A percentile compares a stretch with the other conserved stretches of the same genome.
Conservation (phyloP, 495 filamentous ascomycete species). For the Aspergillus hancockii region DNA sequence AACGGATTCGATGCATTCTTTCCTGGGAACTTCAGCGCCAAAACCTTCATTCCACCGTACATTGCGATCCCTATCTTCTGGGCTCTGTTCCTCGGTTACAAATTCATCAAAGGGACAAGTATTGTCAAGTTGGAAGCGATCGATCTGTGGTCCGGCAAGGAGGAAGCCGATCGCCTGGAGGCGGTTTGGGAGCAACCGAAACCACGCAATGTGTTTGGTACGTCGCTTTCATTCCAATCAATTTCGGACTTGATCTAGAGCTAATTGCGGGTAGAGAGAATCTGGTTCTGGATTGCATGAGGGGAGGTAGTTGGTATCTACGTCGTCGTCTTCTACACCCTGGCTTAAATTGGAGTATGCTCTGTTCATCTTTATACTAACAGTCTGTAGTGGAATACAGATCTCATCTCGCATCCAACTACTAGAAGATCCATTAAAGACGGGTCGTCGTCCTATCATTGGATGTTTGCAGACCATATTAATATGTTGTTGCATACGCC, state of each 20-base stretch:
- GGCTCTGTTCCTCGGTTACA: conserved; percentile 54
- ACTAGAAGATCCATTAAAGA: too few species aligned
- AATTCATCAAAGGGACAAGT: conserved; percentile 53
- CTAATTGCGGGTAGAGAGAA: conserved; percentile 8
- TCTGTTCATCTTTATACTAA: too few species aligned
- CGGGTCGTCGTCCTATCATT: too few species aligned
- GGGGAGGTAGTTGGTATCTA: not conserved
- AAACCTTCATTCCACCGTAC: conserved; percentile 36
- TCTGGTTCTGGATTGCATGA: conserved; percentile 21
- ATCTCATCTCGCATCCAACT: too few species aligned
- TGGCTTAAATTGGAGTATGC: not conserved
- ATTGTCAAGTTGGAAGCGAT: conserved; percentile 53
- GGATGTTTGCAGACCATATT: too few species aligned
- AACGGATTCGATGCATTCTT: conserved; percentile 64
- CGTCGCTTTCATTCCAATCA: not conserved
- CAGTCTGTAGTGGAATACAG: too few species aligned
- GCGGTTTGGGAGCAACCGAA: conserved; percentile 13
- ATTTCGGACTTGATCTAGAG: not conserved
- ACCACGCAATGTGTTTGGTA: conserved; percentile 17
- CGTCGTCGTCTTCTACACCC: not conserved
- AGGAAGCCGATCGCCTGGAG: conserved; percentile 23
- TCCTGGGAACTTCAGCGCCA: conserved; percentile 39
- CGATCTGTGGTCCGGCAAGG: conserved; percentile 41
- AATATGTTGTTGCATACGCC: too few species aligned
- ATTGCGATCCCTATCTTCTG: conserved; percentile 57